A percentile compares a stretch with the other conserved stretches of the same genome.
Conservation (phyloP, 345 rosid genomes). For the Diplotaxis tenuifolia region DNA sequence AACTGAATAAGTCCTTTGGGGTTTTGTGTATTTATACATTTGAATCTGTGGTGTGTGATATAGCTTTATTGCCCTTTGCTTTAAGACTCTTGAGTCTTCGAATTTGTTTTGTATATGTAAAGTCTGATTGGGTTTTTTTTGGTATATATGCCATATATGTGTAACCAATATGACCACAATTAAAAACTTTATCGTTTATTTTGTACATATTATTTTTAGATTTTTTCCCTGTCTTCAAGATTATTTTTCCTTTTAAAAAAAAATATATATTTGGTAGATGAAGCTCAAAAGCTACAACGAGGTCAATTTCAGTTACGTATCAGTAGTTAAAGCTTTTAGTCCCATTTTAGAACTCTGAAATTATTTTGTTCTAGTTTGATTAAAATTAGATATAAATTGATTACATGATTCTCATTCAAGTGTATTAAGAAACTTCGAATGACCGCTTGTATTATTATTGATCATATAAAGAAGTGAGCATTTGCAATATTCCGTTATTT, state of each 20-base stretch:
- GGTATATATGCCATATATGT: conserved; percentile 1
- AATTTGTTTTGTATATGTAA: conserved; percentile 6
- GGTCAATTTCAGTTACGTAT: not conserved
- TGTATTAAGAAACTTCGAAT: not conserved
- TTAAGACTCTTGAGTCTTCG: conserved; percentile 4
- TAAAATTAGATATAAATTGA: not conserved
- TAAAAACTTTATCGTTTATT: not conserved
- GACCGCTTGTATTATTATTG: not conserved
- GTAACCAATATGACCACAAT: conserved; percentile 14
- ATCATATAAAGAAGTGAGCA: not conserved
- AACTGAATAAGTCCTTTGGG: conserved; percentile 20
- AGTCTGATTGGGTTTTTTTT: not conserved
- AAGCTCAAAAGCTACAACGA: not conserved
- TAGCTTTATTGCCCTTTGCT: conserved; percentile 1
- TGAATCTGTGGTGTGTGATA: conserved; percentile 20
- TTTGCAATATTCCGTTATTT: not conserved
- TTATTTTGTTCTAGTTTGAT: not conserved
- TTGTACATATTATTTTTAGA: not conserved
- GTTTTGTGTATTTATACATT: conserved; percentile 25
- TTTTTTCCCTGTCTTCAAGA: not conserved
- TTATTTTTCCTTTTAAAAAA: too few relatives aligned
- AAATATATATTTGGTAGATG: not conserved
- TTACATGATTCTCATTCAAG: not conserved
- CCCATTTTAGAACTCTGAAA: not conserved
- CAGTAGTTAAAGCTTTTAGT: not conserved